A percentile compares a stretch with the other conserved stretches of the same genome.
Conservation (phyloP, 2,329 filamentous ascomycete species). For the Talaromyces sp. region DNA sequence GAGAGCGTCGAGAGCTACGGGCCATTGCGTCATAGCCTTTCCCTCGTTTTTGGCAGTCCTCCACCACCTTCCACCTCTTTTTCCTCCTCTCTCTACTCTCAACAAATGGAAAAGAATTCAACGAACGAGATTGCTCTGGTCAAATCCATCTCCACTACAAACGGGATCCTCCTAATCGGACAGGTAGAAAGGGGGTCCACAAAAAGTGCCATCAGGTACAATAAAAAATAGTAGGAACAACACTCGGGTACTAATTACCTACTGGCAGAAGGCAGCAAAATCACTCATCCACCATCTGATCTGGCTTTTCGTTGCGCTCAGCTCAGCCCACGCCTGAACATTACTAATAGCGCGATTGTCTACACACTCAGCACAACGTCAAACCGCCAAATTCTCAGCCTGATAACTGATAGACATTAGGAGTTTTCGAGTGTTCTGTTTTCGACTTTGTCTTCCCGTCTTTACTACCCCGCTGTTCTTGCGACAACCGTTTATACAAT, state of each 20-base stretch:
- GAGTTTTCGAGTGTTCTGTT: background rate
- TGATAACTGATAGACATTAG: background rate
- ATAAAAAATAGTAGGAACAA: background rate
- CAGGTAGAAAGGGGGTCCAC: background rate
- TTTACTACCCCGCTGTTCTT: slow-evolving; percentile 11
- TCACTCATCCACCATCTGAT: background rate
- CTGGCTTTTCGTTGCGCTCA: background rate
- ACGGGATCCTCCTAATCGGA: background rate
- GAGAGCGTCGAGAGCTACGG: background rate
- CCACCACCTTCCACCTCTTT: background rate
- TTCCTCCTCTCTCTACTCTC: background rate
- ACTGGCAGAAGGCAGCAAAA: background rate
- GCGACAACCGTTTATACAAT: background rate
- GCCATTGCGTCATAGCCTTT: slow-evolving; percentile 4
- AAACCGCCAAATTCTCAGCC: background rate
- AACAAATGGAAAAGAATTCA: background rate
- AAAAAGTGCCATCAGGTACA: background rate
- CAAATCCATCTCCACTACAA: background rate
- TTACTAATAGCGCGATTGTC: background rate
- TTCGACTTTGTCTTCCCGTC: background rate
- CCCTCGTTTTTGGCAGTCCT: background rate
- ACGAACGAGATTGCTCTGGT: background rate
- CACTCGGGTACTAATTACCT: background rate
- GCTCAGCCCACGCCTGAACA: background rate
- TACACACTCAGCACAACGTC: background rate